These are phyloP conservation scores for Dissoconium aciculare DNA, from an alignment of 2,329 filamentous ascomycete genomes.

Conservation along the genomic window DNA sequence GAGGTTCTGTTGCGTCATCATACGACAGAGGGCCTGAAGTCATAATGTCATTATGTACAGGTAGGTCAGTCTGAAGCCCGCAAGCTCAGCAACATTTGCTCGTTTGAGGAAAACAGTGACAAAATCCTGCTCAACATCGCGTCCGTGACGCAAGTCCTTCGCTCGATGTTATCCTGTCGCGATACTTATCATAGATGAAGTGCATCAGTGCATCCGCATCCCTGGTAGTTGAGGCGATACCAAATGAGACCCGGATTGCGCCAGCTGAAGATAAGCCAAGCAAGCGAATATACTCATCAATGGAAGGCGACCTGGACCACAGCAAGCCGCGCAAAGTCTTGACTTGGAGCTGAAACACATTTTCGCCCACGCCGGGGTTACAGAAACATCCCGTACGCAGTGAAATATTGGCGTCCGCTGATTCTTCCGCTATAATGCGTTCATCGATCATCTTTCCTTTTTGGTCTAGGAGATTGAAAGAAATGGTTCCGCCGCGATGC, in stretches of 20 bases:
- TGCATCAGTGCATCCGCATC: neutral
- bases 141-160: neutral
- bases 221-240: neutral
- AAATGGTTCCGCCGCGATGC: neutral
- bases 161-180: neutral
- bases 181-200: neutral
- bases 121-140: too few relatives aligned
- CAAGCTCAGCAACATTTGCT: too few relatives aligned
- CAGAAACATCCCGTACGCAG: conserved; percentile 1
- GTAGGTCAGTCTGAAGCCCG: too few relatives aligned
- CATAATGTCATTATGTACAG: too few relatives aligned
- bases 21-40: too few relatives aligned
- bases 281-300: conserved; percentile 1
- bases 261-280: neutral
- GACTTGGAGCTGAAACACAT: neutral
- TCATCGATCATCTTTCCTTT: neutral
- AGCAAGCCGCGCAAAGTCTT: neutral
- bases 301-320: neutral
- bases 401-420: neutral
- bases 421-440: neutral
- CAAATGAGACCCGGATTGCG: conserved; percentile 1
- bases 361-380: neutral
- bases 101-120: too few relatives aligned
- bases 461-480: neutral
- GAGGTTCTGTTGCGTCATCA: too few relatives aligned